A percentile compares a stretch with the other conserved stretches of the same genome.
Conservation (phyloP, 352 stramenopile species). For the Saprolegnia diclina region DNA sequence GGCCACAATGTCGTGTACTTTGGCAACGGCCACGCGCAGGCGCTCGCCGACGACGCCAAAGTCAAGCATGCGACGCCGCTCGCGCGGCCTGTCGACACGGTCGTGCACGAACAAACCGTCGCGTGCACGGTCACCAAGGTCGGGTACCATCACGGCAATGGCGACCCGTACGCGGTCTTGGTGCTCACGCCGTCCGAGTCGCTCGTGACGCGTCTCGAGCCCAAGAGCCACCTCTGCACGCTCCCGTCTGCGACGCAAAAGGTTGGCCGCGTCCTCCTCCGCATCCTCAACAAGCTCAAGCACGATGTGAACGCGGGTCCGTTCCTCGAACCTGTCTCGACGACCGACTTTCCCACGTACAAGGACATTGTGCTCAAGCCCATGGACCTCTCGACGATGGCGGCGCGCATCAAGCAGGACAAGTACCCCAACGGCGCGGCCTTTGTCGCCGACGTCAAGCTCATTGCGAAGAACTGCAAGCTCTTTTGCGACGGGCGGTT, state of each 20-base stretch:
- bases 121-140: slow-evolving; percentile 58
- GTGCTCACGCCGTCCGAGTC: slow-evolving; percentile 42
- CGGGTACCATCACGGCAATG: slow-evolving; percentile 73
- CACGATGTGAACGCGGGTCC: slow-evolving; percentile 52
- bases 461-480: slow-evolving; percentile 72
- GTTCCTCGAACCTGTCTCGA: slow-evolving; percentile 74
- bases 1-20: slow-evolving; percentile 69
- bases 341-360: slow-evolving; percentile 76
- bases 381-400: slow-evolving; percentile 65
- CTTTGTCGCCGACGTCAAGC: slow-evolving; percentile 60
- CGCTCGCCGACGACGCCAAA: slow-evolving; percentile 75
- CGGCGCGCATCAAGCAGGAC: slow-evolving; percentile 44
- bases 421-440: slow-evolving; percentile 49
- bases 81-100: slow-evolving; percentile 58
- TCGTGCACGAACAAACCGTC: slow-evolving; percentile 42
- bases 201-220: slow-evolving; percentile 31
- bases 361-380: slow-evolving; percentile 73
- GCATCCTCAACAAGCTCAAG: slow-evolving; percentile 58
- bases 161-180: slow-evolving; percentile 69
- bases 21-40: slow-evolving; percentile 63
- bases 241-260: slow-evolving; percentile 54
- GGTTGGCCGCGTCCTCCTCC: slow-evolving; percentile 53
- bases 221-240: slow-evolving; percentile 46
- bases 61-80: slow-evolving; percentile 63
- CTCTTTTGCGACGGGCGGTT: slow-evolving; percentile 78